Conservation (phyloP, 768 basidiomycete genomes). For the Suillus clintonianus region DNA sequence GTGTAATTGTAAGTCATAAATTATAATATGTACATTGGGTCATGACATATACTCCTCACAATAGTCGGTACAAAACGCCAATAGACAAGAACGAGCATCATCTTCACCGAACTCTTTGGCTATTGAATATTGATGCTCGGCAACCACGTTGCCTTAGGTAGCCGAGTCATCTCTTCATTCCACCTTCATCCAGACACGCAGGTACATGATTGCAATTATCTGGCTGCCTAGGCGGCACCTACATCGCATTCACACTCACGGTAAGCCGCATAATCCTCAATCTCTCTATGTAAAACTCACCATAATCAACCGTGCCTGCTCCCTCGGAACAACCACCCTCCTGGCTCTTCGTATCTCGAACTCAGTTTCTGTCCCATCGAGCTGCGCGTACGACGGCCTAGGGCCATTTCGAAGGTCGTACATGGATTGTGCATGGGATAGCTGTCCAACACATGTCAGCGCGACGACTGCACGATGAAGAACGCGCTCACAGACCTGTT, state of each 20-base stretch:
- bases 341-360: slow-evolving; percentile 27
- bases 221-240: slow-evolving; percentile 26
- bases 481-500: slow-evolving; percentile 1
- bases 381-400: slow-evolving; percentile 7
- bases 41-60: no score
- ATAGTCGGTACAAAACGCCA: no score
- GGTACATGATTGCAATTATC: slow-evolving; percentile 9
- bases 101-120: no score
- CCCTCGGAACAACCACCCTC: slow-evolving; percentile 17
- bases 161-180: background rate
- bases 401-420: slow-evolving; percentile 12
- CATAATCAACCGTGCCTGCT: slow-evolving; percentile 22
- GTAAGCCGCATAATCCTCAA: background rate
- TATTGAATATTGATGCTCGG: no score
- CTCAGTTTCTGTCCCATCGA: slow-evolving; percentile 11
- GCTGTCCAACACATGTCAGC: slow-evolving; percentile 8
- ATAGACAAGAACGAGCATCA: no score
- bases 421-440: slow-evolving; percentile 12
- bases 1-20: no score
- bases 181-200: slow-evolving; percentile 21
- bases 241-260: slow-evolving; percentile 1
- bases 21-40: no score
- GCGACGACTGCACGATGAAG: background rate
- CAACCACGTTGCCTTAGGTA: slow-evolving; percentile 11
- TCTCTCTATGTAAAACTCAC: slow-evolving; percentile 11